phyloP scores from a whole-genome alignment of 176 grass and related monocot species.

The Aegilops bicornis region DNA sequence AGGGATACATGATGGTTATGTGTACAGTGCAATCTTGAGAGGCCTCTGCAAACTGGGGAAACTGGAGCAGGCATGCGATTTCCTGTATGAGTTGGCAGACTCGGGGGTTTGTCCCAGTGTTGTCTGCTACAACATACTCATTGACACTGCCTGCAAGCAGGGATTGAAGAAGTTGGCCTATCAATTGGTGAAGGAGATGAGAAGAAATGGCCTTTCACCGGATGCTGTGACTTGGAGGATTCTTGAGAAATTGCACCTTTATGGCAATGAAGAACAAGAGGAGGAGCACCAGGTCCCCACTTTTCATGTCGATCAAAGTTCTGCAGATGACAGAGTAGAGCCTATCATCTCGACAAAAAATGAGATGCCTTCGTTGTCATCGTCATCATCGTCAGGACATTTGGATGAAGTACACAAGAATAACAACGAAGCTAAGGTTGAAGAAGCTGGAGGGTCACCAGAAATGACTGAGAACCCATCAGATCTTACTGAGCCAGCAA shows the following conservation, averaged over 20 bases:
- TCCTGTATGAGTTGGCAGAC: slow-evolving; percentile 75
- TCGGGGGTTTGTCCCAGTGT: slow-evolving; percentile 51
- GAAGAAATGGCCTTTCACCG: slow-evolving; percentile 65
- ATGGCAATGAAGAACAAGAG: slow-evolving; percentile 27
- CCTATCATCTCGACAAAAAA: neutral
- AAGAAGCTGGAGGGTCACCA: slow-evolving; percentile 10
- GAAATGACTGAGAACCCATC: slow-evolving; percentile 11
- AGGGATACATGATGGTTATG: slow-evolving; percentile 73
- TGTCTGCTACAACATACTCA: slow-evolving; percentile 81
- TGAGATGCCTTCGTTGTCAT: neutral
- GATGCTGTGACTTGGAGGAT: slow-evolving; percentile 92
- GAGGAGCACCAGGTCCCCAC: neutral
- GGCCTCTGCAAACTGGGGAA: slow-evolving; percentile 63
- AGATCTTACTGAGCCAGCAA: neutral
- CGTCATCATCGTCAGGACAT: neutral
- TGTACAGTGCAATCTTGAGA: slow-evolving; percentile 62
- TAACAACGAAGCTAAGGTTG: neutral
- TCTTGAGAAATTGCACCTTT: slow-evolving; percentile 61
- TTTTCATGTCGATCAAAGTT: slow-evolving; percentile 21
- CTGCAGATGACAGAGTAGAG: slow-evolving; percentile 23
- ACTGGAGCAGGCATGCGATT: slow-evolving; percentile 84
- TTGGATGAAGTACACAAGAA: neutral
- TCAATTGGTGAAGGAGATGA: slow-evolving; percentile 70
- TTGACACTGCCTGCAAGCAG: slow-evolving; percentile 64
- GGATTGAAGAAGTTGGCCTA: slow-evolving; percentile 64